These are phyloP conservation scores for Eucalyptus pauciflora DNA, from an alignment of 345 rosid genomes.

Conservation along the genomic window DNA sequence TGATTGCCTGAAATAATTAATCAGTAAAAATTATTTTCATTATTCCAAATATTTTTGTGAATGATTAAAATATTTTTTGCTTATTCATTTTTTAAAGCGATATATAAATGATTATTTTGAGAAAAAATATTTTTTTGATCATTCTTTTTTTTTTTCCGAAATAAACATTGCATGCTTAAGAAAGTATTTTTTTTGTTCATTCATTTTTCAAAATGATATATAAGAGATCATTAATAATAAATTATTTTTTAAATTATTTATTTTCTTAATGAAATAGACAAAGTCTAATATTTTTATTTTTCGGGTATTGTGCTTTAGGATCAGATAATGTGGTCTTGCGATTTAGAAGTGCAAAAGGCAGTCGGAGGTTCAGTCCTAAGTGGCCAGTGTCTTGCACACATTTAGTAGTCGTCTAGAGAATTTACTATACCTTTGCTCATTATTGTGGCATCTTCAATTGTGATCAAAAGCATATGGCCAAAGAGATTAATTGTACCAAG, in stretches of 20 bases:
- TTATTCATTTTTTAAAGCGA: neutral
- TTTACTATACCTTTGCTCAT: neutral
- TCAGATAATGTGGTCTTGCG: neutral
- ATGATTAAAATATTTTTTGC: neutral
- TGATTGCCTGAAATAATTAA: too few species aligned
- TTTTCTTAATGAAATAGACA: too few species aligned
- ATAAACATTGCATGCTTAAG: neutral
- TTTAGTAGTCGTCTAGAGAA: neutral
- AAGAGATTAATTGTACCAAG: rapidly evolving
- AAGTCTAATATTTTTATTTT: neutral
- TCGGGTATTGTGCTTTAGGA: neutral
- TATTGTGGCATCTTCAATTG: neutral
- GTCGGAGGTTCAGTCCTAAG: neutral
- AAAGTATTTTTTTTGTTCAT: neutral
- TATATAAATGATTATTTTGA: neutral
- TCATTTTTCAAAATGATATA: neutral
- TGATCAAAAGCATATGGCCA: neutral
- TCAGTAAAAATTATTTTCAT: too few species aligned
- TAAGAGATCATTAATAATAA: neutral
- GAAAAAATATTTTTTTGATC: neutral
- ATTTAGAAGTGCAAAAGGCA: neutral
- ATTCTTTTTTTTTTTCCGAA: rapidly evolving
- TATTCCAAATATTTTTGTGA: neutral
- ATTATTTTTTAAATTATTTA: too few species aligned
- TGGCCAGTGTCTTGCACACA: neutral